These are phyloP conservation scores for Saccharum spontaneum DNA, from an alignment of 176 grass and related monocot genomes.

Conservation along the genomic window DNA sequence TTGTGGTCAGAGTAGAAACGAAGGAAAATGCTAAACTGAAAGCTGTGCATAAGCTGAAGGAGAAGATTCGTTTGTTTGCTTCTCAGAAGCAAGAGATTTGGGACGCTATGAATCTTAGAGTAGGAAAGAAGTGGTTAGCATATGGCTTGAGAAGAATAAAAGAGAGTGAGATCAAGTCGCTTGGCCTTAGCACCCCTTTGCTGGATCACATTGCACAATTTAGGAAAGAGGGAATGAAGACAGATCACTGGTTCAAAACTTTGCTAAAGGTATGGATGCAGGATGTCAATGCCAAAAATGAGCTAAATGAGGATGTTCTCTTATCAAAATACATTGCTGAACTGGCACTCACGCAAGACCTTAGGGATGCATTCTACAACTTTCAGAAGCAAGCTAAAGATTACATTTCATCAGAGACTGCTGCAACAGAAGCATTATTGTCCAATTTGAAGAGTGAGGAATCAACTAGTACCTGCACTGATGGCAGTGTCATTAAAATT, in stretches of 20 bases:
- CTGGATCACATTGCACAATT: constrained; percentile 82
- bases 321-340: constrained; percentile 90
- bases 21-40: constrained; percentile 59
- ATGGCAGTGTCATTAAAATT: constrained; percentile 50
- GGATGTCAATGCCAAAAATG: constrained; percentile 67
- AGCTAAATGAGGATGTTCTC: constrained; percentile 65
- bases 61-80: constrained; percentile 79
- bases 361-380: constrained; percentile 75
- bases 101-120: constrained; percentile 80
- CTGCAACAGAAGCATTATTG: constrained; percentile 52
- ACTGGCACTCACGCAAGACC: constrained; percentile 71
- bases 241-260: constrained; percentile 96
- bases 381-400: constrained; percentile 77
- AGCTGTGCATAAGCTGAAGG: constrained; percentile 85
- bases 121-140: constrained; percentile 94
- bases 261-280: constrained; percentile 92
- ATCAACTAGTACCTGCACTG: constrained; percentile 34
- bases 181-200: constrained; percentile 78
- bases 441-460: constrained; percentile 43
- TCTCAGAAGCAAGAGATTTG: constrained; percentile 91
- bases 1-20: constrained; percentile 40
- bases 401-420: constrained; percentile 69
- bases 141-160: constrained; percentile 89
- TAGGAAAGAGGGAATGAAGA: constrained; percentile 94
- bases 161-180: constrained; percentile 93